Evolutionary conservation across 2,329 filamentous ascomycete species (phyloP), one percentile per base, ranked within the genome.

Genomic region (Colletotrichum australisinense): DNA sequence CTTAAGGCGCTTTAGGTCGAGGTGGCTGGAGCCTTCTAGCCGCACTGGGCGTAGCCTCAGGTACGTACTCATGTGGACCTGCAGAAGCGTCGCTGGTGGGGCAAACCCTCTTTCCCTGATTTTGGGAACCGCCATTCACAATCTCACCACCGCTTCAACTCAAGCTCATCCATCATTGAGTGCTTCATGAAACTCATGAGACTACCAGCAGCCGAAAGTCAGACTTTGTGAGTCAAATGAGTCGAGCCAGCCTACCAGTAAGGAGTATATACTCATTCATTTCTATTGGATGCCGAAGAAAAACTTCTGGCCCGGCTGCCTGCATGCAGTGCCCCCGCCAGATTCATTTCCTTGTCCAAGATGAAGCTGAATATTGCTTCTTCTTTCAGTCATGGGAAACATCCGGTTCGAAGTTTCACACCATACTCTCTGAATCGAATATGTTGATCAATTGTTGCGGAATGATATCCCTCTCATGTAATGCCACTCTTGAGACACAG

Each of bases 11-110:
- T n/a, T 5, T 12, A 1, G 12, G n/a, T 3, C 3, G 1, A 9
- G 12, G 28, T 63, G 62, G 46, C 46, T 38, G 28, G n/a, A 24
- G 14, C 1, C 1, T 0, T 14, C 14, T 12, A 5, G 5, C 46
- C 1, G 0, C 9, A 6, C 19, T 6, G 11, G 49, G 46, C 4
- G 3, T 16, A 35, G 28, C 3, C 3, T 0, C 0, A 1, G 14
- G 30, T 38, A 63, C 62, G 46, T 55, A 38, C 8, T 12, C 1
- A 0, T 7, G 1, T 14, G 14, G 38, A 49, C 38, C 58, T 49
- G 58, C 58, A 62, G 24, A 19, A 60, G 26, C 58, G 22, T 14
- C 11, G 3, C 12, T n/a, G 35, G 22, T 22, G 42, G 42, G 42
- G 42, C 42, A 49, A 49, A 49, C 42, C 8, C 42, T 19, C 42